Evolutionary conservation across 2,329 filamentous ascomycete genomes (phyloP), one percentile per base, ranked within the genome.

Genomic region (Aspergillus calidoustus): DNA sequence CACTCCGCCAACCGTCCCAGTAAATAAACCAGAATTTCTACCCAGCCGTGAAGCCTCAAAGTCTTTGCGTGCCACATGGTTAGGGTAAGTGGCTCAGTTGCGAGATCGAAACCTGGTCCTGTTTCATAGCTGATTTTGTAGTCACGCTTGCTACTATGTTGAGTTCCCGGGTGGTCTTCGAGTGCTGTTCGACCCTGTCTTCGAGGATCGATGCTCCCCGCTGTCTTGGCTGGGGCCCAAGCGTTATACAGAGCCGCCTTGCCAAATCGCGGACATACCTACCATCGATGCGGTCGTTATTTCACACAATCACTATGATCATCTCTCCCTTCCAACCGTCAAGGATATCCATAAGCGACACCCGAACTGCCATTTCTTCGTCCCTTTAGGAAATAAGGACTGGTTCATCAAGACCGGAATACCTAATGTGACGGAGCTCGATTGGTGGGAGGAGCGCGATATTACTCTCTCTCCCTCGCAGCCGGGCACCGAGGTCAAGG

Each of bases 181-280:
- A 58, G 92, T 96, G 3, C 86, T 98, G 3, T 97, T 97, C 75
- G 94, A 97, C 72, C 94, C 94, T 1, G 93, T 97, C 38, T 96
- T 97, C 68, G 92, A 94, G 74, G 87, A 92, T 65, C 88, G 92
- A 69, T 97, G 94, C 79, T 89, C 89, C 31, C 94, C 94, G 0
- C 82, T 94, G 68, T 83, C 82, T 43, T 88, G 87, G 67, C 71
- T 91, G 59, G 87, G 87, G 0, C 90, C 93, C 2, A 91, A 91
- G 77, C 84, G 94, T 54, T 97, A 87, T 77, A 96, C 93, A 0
- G 83, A 88, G 23, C 83, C 84, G 60, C 91, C 94, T 0, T 97
- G 93, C 76, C 77, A 88, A 58, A 86, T 96, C 64, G 83, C 86
- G 54, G 92, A 96, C 66, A 85, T 97, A 3, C 93, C 93, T 0